Conservation (phyloP, 352 stramenopile species). For the Phytophthora sansomeana region DNA sequence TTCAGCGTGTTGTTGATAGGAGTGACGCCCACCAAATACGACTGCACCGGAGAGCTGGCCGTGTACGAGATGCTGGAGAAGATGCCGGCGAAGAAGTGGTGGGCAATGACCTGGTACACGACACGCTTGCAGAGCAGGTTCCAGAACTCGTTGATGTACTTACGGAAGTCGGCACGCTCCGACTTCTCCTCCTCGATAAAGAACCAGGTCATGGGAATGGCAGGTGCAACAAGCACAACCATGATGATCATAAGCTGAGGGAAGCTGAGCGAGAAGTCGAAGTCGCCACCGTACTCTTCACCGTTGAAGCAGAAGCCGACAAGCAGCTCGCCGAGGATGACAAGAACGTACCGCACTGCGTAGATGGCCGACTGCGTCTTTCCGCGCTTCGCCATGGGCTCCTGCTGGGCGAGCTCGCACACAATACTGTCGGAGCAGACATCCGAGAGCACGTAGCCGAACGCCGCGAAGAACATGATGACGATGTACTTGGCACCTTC, state of each 20-base stretch:
- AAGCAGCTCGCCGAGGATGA: conserved; percentile 54
- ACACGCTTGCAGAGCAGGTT: conserved; percentile 51
- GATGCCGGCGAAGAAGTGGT: conserved; percentile 56
- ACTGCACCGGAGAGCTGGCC: conserved; percentile 41
- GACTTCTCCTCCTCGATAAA: conserved; percentile 52
- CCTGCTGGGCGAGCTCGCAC: conserved; percentile 63
- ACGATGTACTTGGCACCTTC: conserved; percentile 52
- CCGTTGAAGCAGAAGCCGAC: conserved; percentile 66
- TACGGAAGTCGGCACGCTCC: conserved; percentile 33
- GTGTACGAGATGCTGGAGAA: conserved; percentile 53
- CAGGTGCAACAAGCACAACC: conserved; percentile 31
- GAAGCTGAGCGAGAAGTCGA: conserved; percentile 51
- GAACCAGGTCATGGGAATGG: conserved; percentile 45
- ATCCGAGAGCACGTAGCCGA: conserved; percentile 75
- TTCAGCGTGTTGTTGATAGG: conserved; percentile 53
- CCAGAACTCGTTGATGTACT: conserved; percentile 55
- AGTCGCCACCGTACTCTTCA: conserved; percentile 57
- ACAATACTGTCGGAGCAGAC: conserved; percentile 69
- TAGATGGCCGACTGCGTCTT: conserved; percentile 60
- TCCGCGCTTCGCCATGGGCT: conserved; percentile 56
- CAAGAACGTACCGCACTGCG: conserved; percentile 35
- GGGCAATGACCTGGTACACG: conserved; percentile 59
- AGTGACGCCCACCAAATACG: conserved; percentile 45
- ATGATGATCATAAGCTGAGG: conserved; percentile 59
- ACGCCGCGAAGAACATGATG: conserved; percentile 65